phyloP scores from a whole-genome alignment of 805 yeast genomes.

The Kodamaea sagamina region DNA sequence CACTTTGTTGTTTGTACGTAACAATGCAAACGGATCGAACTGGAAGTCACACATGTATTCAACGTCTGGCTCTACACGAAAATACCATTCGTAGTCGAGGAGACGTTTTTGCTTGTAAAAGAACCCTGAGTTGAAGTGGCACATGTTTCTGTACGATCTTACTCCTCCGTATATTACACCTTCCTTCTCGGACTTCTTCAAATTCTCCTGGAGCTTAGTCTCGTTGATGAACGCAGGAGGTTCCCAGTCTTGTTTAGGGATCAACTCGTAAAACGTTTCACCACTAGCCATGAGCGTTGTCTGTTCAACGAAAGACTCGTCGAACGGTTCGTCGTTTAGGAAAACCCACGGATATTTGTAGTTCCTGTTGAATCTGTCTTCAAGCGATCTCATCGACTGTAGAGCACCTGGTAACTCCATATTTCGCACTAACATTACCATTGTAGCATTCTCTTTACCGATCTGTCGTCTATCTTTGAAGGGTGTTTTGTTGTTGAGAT shows the following conservation, averaged over 20 bases:
- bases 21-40: conserved; percentile 51
- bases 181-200: conserved; percentile 24
- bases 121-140: conserved; percentile 72
- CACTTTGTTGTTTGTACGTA: conserved; percentile 44
- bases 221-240: conserved; percentile 39
- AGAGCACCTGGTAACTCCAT: conserved; percentile 75
- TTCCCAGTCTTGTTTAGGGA: conserved; percentile 44
- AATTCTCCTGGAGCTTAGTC: conserved; percentile 26
- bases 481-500: conserved; percentile 23
- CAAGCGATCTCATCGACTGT: conserved; percentile 43
- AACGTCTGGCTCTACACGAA: conserved; percentile 64
- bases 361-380: conserved; percentile 43
- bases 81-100: conserved; percentile 52
- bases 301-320: conserved; percentile 41
- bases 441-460: conserved; percentile 77
- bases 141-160: conserved; percentile 61
- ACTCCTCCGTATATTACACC: conserved; percentile 47
- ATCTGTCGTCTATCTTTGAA: conserved; percentile 34
- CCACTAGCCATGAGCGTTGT: conserved; percentile 49
- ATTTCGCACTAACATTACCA: conserved; percentile 86
- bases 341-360: conserved; percentile 49
- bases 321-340: conserved; percentile 45
- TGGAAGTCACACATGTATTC: conserved; percentile 57
- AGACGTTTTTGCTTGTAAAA: conserved; percentile 51
- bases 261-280: conserved; percentile 40